phyloP scores from a whole-genome alignment of 345 rosid species.

The Eucalyptus grandis region DNA sequence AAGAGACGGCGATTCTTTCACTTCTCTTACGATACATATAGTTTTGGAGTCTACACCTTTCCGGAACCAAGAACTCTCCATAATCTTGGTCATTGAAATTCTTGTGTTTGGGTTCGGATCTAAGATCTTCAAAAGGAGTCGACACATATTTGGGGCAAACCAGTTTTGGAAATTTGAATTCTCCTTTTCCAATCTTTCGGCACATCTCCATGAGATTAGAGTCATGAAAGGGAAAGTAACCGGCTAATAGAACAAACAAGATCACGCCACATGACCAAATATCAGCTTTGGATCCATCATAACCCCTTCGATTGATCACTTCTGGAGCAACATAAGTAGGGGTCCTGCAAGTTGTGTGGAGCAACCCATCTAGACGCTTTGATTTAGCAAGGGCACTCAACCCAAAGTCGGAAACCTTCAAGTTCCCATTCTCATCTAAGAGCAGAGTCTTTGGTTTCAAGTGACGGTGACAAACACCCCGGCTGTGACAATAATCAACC shows the following conservation, averaged over 20 bases:
- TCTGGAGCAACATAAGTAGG: constrained; percentile 35
- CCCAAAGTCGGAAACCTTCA: constrained; percentile 81
- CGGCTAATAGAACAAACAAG: constrained; percentile 20
- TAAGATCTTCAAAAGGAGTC: constrained; percentile 17
- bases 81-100: constrained; percentile 12
- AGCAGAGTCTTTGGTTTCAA: constrained; percentile 75
- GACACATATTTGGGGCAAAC: constrained; percentile 4
- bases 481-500: constrained; percentile 76
- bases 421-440: constrained; percentile 62
- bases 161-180: constrained; percentile 16
- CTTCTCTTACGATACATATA: constrained; percentile 6
- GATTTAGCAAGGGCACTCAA: constrained; percentile 70
- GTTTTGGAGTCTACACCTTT: constrained; percentile 28
- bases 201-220: constrained; percentile 24
- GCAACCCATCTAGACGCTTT: constrained; percentile 55
- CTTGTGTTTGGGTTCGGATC: constrained; percentile 16
- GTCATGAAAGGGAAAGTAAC: constrained; percentile 15
- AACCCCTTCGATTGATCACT: constrained; percentile 15
- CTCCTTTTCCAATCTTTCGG: constrained; percentile 17
- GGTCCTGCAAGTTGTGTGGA: constrained; percentile 34
- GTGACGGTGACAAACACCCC: constrained; percentile 77
- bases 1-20: background rate
- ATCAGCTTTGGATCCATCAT: constrained; percentile 25
- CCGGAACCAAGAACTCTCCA: constrained; percentile 47
- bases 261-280: constrained; percentile 27